These are phyloP conservation scores for Colletotrichum karsti DNA, from an alignment of 2,329 filamentous ascomycete species.

Conservation along the genomic window DNA sequence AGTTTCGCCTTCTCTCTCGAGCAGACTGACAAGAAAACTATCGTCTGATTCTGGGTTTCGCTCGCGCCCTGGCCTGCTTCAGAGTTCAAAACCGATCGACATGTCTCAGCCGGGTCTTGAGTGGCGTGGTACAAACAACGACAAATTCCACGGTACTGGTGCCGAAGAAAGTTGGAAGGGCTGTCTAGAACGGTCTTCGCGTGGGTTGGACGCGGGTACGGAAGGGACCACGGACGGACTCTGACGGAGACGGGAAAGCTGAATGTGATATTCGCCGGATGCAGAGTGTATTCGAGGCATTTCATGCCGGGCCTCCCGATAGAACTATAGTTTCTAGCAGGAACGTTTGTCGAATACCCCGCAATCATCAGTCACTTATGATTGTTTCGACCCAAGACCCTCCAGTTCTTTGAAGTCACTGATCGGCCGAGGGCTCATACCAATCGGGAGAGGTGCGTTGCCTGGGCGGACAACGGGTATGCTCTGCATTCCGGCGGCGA, in stretches of 20 bases:
- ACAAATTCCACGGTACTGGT: background rate
- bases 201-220: background rate
- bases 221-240: background rate
- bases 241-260: constrained; percentile 19
- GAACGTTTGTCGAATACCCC: background rate
- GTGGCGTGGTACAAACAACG: background rate
- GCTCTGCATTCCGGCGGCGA: constrained; percentile 69
- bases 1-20: background rate
- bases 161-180: background rate
- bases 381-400: constrained; percentile 9
- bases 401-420: constrained; percentile 39
- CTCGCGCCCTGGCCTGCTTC: background rate
- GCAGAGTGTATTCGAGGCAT: constrained; percentile 21
- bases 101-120: background rate
- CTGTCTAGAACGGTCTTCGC: background rate
- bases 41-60: background rate
- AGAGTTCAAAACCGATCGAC: background rate
- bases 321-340: constrained; percentile 5
- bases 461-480: constrained; percentile 73
- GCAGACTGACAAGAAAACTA: background rate
- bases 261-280: constrained; percentile 21
- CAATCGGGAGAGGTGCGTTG: constrained; percentile 69
- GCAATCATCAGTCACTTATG: background rate
- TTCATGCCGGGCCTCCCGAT: constrained; percentile 4
- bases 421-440: constrained; percentile 50